Evolutionary conservation across 2,329 filamentous ascomycete species (phyloP), one percentile per base, ranked within the genome.

Genomic region (Trichoderma hamatum): DNA sequence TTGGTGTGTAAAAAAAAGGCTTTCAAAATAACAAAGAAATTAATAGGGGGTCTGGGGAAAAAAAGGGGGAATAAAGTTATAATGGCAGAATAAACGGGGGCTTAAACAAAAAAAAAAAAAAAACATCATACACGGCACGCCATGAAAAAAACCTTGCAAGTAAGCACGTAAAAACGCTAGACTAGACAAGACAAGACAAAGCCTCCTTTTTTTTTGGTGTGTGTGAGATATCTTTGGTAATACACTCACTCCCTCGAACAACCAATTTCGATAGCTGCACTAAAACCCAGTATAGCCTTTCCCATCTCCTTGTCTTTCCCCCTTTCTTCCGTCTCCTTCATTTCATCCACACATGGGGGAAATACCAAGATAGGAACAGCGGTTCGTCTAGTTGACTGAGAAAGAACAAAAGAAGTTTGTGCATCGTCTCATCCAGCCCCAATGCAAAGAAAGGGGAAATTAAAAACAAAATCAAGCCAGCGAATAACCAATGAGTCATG

Each of bases 401-500:
- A 24, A 49, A 49, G 21, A 49, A 51, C 9, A 67, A 36, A 49
- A 46, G 30, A 30, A 43, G 39, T 26, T 34, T 59, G 52, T 66
- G 62, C 34, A 59, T 46, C 54, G 7, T 54, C 61, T 67, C 54
- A 16, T 46, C 64, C 39, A 59, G 43, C 39, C 54, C n/a, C 51
- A 32, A 59, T 49, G 64, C 64, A 67, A 51, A 67, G n/a, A n/a
- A 58, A n/a, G 59, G 32, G 39, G 43, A 28, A 28, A 64, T 19
- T 26, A 30, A n/a, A 43, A 69, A 59, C 51, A 28, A 69, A 59
- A 69, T 52, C 39, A 67, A 63, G 51, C 34, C 34, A 70, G 56
- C 58, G 69, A 70, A 68, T 70, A 70, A 65, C 69, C 69, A 70
- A 70, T 69, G 67, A 69, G 55, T 70, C 69, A 66, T 70, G 59